Conservation (phyloP, 139 green algal genomes). For the Zygnema circumcarinatum region DNA sequence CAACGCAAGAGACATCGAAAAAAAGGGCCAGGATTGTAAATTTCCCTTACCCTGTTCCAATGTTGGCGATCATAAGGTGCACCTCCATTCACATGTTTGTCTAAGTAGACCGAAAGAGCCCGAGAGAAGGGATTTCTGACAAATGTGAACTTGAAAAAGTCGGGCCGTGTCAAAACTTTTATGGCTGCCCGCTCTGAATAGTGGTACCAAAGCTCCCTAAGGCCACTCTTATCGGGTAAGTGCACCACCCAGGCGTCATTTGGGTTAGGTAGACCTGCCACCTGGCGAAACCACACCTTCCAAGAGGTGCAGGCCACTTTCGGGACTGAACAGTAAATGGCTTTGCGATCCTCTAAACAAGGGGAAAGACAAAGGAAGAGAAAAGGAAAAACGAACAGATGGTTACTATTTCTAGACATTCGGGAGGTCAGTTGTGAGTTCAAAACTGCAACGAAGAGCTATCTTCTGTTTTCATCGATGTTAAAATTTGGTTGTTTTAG, state of each 20-base stretch:
- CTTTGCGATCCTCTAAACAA: slow-evolving; percentile 10
- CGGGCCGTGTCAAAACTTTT: neutral
- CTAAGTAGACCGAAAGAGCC: slow-evolving; percentile 3
- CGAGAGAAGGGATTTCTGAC: slow-evolving; percentile 27
- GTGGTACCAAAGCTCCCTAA: neutral
- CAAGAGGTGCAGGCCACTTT: slow-evolving; percentile 32
- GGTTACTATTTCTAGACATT: too few relatives aligned
- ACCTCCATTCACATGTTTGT: slow-evolving; percentile 41
- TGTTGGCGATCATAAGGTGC: neutral
- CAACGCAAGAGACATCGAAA: neutral
- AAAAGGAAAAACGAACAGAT: too few relatives aligned
- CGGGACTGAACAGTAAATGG: slow-evolving; percentile 26
- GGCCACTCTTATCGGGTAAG: neutral
- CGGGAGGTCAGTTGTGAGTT: too few relatives aligned
- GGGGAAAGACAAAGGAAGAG: neutral
- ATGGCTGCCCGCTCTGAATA: slow-evolving; percentile 25
- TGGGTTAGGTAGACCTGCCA: neutral
- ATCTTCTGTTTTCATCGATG: too few relatives aligned
- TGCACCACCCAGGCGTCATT: neutral
- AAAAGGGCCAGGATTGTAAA: neutral
- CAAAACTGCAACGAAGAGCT: too few relatives aligned
- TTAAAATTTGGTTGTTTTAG: too few relatives aligned
- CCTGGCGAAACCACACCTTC: slow-evolving; percentile 19
- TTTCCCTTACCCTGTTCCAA: slow-evolving; percentile 30
- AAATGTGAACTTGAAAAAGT: slow-evolving; percentile 41